A percentile compares a stretch with the other conserved stretches of the same genome.
Conservation (phyloP, 116 monocot genomes). For the Trichopus zeylanicus region DNA sequence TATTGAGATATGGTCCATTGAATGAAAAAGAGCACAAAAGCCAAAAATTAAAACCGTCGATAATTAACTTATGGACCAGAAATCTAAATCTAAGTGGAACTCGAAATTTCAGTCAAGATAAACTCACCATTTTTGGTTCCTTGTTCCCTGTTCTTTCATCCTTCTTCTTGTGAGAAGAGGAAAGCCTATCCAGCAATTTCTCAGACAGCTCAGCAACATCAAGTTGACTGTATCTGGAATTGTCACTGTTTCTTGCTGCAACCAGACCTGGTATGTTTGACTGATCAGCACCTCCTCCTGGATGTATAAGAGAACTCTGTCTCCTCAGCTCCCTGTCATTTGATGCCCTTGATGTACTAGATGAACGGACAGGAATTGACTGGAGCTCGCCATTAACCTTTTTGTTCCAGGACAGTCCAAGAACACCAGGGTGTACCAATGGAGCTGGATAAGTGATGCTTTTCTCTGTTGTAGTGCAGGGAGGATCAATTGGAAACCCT, state of each 20-base stretch:
- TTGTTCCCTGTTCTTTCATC: conserved; percentile 37
- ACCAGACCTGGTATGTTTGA: conserved; percentile 30
- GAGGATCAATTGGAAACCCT: conserved; percentile 17
- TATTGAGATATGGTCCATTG: too few species aligned
- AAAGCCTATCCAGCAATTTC: conserved; percentile 45
- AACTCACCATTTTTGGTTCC: conserved; percentile 47
- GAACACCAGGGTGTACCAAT: conserved; percentile 25
- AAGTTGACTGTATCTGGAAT: conserved; percentile 28
- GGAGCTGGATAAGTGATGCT: conserved; percentile 28
- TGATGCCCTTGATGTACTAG: conserved; percentile 24
- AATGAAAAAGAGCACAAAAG: too few species aligned
- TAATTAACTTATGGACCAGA: too few species aligned
- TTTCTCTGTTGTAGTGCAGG: conserved; percentile 12
- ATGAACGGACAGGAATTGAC: conserved; percentile 23
- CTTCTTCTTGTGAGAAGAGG: conserved; percentile 68
- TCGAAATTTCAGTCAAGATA: background rate
- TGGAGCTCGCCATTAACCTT: conserved; percentile 12
- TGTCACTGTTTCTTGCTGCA: conserved; percentile 19
- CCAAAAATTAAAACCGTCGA: too few species aligned
- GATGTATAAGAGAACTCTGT: conserved; percentile 29
- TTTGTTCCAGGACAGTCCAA: conserved; percentile 23
- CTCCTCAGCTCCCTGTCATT: conserved; percentile 32
- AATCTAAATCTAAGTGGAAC: background rate
- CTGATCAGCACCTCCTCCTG: conserved; percentile 19
- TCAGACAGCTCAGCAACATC: conserved; percentile 33